Evolutionary conservation across 148 eudicot species (phyloP), one percentile per base, ranked within the genome.

Genomic region (Hydrangea macrophylla): DNA sequence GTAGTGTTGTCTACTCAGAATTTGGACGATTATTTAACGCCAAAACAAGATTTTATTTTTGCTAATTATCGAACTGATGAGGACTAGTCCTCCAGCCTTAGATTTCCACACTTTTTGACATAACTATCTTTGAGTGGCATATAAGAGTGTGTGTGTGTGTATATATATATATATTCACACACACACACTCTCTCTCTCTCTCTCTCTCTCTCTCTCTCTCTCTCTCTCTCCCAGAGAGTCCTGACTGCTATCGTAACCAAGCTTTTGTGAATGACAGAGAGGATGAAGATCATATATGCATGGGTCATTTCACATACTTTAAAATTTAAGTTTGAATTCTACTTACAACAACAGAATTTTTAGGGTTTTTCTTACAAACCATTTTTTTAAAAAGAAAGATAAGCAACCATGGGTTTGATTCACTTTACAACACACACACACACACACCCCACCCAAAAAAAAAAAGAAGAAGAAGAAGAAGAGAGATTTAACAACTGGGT

Each of bases 1-100:
- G 6, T 18, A 37, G 22, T 40, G 22, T 42, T 37, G 18, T 37
- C n/a, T n/a, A n/a, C n/a, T n/a, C n/a, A 62, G 67, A 35, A 17
- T 23, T 20, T 9, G 30, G 28, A 0, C 26, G 9, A 28, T 65
- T 17, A 45, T 45, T 25, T 48, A 63, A 42, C 17, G 23, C 27
- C 68, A 62, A 53, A 39, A 64, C 50, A 63, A 61, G 44, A 7
- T 7, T 51, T 45, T 55, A n/a, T 15, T 7, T 51, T 45, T 55
- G 26, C 3, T 64, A 20, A 48, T 30, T n/a, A n/a, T n/a, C n/a
- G 11, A 65, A 61, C 13, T 71, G 76, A 67, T 27, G 73, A 72
- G 62, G 72, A 71, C 68, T 65, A 64, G 58, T 71, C 75, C 26
- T 60, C 58, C 3, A 56, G 20, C 40, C 39, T 54, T 74, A 48